Evolutionary conservation across 1,139 yeast species (phyloP).

Genomic region (Hansenula anomala): DNA sequence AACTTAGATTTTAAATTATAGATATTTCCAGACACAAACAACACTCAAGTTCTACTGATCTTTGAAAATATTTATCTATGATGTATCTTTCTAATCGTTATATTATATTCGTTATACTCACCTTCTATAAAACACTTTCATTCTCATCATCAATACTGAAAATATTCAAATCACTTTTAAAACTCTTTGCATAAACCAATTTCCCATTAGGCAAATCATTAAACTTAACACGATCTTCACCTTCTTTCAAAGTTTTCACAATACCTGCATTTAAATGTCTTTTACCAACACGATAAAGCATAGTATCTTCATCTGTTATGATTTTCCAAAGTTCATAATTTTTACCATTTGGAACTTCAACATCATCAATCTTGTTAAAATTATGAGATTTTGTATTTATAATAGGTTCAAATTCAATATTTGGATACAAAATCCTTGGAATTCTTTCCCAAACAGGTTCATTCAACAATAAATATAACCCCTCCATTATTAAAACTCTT

Average conservation of each 20-base stretch:
- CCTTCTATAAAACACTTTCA: too few species aligned
- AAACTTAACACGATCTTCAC: conserved; percentile 53
- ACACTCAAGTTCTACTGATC: too few species aligned
- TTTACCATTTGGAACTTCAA: conserved; percentile 9
- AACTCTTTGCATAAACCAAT: conserved; percentile 43
- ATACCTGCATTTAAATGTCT: conserved; percentile 75
- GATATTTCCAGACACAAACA: too few species aligned
- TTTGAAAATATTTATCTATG: too few species aligned
- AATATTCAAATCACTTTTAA: conserved; percentile 28
- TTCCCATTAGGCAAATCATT: conserved; percentile 71
- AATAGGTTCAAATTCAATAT: conserved; percentile 2
- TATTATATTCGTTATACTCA: too few species aligned
- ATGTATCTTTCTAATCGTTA: too few species aligned
- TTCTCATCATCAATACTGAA: conserved; percentile 26
- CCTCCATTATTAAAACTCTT: conserved; percentile 54
- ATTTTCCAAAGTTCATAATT: conserved; percentile 25
- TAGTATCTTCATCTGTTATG: conserved; percentile 38
- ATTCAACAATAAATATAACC: conserved; percentile 51
- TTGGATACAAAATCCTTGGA: conserved; percentile 18
- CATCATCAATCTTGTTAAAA: background rate
- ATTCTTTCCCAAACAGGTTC: conserved; percentile 49
- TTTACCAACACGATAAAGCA: conserved; percentile 55
- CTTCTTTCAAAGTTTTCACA: conserved; percentile 49
- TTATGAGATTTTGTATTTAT: background rate
- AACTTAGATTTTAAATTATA: too few species aligned